Evolutionary conservation across 495 filamentous ascomycete species (phyloP).

Genomic region (Penicillium arizonense): DNA sequence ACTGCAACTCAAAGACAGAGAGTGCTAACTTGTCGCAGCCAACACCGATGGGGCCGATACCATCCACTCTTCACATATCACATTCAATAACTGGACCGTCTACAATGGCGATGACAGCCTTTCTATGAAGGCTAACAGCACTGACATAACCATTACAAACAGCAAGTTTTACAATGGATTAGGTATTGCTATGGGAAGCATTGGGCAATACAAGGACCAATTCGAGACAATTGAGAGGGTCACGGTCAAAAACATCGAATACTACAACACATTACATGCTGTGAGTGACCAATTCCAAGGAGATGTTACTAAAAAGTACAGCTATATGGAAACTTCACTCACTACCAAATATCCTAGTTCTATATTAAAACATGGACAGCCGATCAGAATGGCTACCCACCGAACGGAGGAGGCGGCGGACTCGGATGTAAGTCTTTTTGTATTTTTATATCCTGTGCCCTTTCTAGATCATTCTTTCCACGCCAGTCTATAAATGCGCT

Average conservation of each 20-base stretch:
- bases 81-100: constrained; percentile 33
- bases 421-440: constrained; percentile 33
- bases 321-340: too few species aligned
- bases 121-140: constrained; percentile 37
- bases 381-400: constrained; percentile 42
- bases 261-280: constrained; percentile 37
- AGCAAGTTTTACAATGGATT: constrained; percentile 28
- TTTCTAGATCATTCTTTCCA: neutral
- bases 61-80: constrained; percentile 30
- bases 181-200: constrained; percentile 43
- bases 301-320: too few species aligned
- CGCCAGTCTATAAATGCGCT: too few species aligned
- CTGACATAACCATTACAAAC: constrained; percentile 36
- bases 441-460: neutral
- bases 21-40: constrained; percentile 9
- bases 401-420: constrained; percentile 49
- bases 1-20: neutral
- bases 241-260: constrained; percentile 28
- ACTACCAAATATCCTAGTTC: neutral
- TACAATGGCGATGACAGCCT: constrained; percentile 40
- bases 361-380: constrained; percentile 48
- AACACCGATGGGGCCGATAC: constrained; percentile 44
- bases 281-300: neutral
- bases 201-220: constrained; percentile 40
- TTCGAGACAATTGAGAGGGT: constrained; percentile 42